These are phyloP conservation scores for Mycena belliarum DNA, from an alignment of 768 basidiomycete genomes.

Conservation along the genomic window DNA sequence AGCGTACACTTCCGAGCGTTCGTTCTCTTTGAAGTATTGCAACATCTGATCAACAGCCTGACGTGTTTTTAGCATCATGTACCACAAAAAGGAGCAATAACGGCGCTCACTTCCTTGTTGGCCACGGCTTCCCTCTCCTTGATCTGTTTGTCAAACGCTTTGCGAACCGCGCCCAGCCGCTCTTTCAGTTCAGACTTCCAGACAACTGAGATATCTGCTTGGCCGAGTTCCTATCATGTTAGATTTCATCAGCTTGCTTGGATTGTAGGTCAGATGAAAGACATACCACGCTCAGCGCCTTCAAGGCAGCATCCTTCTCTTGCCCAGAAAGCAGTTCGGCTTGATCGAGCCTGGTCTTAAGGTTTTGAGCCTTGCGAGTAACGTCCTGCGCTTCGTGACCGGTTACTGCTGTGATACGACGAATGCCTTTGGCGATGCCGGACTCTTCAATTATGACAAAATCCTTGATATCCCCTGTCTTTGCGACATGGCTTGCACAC, in stretches of 20 bases:
- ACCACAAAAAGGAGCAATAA: background rate
- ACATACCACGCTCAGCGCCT: constrained; percentile 74
- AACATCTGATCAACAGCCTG: constrained; percentile 75
- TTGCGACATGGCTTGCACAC: constrained; percentile 77
- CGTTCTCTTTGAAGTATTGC: constrained; percentile 77
- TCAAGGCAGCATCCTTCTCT: constrained; percentile 87
- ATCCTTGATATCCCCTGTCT: constrained; percentile 96
- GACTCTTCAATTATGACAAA: constrained; percentile 94
- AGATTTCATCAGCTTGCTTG: background rate
- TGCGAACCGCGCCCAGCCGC: constrained; percentile 67
- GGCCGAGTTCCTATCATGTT: constrained; percentile 75
- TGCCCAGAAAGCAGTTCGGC: constrained; percentile 65
- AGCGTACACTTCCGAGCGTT: constrained; percentile 68
- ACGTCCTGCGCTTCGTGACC: constrained; percentile 91
- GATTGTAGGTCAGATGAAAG: background rate
- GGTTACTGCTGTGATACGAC: constrained; percentile 91
- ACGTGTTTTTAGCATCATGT: too few relatives aligned
- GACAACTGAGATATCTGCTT: constrained; percentile 86
- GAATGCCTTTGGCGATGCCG: constrained; percentile 97
- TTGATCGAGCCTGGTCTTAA: constrained; percentile 62
- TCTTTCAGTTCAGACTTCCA: constrained; percentile 81
- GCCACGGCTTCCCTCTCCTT: constrained; percentile 80
- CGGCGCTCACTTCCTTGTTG: constrained; percentile 71
- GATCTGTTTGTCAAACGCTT: constrained; percentile 79
- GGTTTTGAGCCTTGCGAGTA: constrained; percentile 61